Base-by-base conservation (phyloP, 2,329 filamentous ascomycete species). In the Emericellopsis atlantica region DNA sequence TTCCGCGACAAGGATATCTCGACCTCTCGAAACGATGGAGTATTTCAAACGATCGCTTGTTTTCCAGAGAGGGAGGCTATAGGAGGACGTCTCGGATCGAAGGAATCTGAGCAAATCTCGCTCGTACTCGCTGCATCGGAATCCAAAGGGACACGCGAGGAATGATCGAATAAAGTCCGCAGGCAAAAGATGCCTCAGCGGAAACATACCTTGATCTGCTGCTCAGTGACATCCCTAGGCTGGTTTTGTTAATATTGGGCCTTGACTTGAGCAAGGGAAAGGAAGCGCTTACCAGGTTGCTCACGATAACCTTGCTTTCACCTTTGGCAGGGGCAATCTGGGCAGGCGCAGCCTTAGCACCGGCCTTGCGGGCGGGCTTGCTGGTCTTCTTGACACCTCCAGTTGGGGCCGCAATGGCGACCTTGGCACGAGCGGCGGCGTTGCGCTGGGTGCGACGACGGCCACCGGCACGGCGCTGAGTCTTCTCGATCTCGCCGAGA, bases 121-220 rank as follows among this genome's bases (percentile, higher is more conserved):
- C n/a, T 10, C 18, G 32, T 14, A 15, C 16, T 38, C 36, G 26
- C 23, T 39, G 36, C 38, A 33, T 41, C 36, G 29, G 40, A 6
- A 21, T n/a, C 12, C 26, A 34, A 35, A 37, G 39, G 37, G 57
- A 51, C 50, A 54, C 53, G 54, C 61, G 59, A 61, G 51, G 54
- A 58, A 60, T 45, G 56, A 59, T 75, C 79, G 78, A 82, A 74
- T 67, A 74, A 79, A 81, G 73, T 77, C 79, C 77, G 62, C 73
- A 74, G 70, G 78, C 71, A 66, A 58, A 65, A 61, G 67, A 64
- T 67, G 76, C 80, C 81, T 81, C 72, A 83, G 77, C 73, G 80
- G 88, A 84, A 88, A 98, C 92, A 93, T 98, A 98, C 92, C 92
- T 98, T 96, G 72, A 98, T 93, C 81, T 93, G 86, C 70, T 70